Conservation (phyloP, 1,284 basidiomycete genomes). For the Microbotryum intermedium region DNA sequence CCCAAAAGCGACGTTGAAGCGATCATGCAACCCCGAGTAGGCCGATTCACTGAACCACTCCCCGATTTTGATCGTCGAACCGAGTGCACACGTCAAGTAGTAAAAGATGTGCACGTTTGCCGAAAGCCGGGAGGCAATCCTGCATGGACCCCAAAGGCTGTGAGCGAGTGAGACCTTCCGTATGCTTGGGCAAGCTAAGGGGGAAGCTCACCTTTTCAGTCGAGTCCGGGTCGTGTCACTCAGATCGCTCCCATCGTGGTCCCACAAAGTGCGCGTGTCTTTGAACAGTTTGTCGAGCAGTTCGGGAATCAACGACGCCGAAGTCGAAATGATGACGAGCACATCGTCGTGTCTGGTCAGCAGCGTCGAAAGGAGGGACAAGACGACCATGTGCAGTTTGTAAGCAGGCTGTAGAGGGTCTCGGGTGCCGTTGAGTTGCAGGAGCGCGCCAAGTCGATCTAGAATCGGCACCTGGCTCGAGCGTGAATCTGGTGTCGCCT, state of each 20-base stretch:
- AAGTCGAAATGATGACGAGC: conserved; percentile 5
- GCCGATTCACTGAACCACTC: conserved; percentile 3
- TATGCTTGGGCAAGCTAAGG: no score
- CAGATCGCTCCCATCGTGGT: conserved; percentile 17
- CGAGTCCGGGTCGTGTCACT: not conserved
- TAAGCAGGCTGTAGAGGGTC: not conserved
- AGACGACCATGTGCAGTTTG: conserved; percentile 6
- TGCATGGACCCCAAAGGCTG: not conserved
- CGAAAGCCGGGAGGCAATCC: conserved; percentile 11
- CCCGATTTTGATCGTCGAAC: conserved; percentile 6
- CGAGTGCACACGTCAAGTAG: conserved; percentile 19
- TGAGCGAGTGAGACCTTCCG: not conserved
- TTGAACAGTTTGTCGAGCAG: conserved; percentile 17
- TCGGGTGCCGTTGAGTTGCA: not conserved
- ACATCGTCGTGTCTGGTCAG: conserved; percentile 17
- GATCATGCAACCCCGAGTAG: conserved; percentile 4
- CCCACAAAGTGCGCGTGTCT: conserved; percentile 19
- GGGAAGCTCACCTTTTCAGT: conserved; percentile 10
- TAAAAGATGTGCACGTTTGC: conserved; percentile 16
- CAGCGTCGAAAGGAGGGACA: conserved; percentile 12
- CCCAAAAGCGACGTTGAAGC: conserved; percentile 13
- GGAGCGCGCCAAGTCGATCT: conserved; percentile 16
- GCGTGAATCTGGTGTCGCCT: conserved; percentile 5
- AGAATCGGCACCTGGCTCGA: conserved; percentile 14
- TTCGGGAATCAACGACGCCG: conserved; percentile 15